A percentile compares a stretch with the other conserved stretches of the same genome.
phyloP scores from a whole-genome alignment of 1,284 basidiomycete species.

The Melanopsichium pennsylvanicum region DNA sequence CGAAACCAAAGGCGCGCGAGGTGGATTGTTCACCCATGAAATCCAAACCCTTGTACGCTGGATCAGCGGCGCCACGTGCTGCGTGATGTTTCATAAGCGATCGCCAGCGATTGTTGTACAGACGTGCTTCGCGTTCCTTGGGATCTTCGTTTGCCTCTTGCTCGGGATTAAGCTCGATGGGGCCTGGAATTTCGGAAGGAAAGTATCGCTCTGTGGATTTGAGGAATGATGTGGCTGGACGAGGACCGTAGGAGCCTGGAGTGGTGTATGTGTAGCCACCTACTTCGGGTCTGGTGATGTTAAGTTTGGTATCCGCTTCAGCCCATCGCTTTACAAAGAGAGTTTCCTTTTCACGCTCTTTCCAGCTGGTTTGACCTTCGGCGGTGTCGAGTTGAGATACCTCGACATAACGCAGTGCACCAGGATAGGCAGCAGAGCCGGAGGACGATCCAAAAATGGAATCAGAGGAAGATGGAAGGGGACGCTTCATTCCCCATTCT shows the following conservation, averaged over 20 bases:
- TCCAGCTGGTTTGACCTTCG: conserved; percentile 57
- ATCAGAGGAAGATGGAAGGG: conserved; percentile 47
- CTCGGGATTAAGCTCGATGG: conserved; percentile 28
- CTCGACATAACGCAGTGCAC: conserved; percentile 54
- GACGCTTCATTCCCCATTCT: conserved; percentile 61
- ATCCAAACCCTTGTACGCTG: conserved; percentile 35
- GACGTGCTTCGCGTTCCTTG: conserved; percentile 18
- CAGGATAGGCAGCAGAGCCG: conserved; percentile 41
- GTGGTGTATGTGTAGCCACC: conserved; percentile 11
- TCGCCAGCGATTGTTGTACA: conserved; percentile 41
- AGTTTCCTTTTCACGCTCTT: conserved; percentile 51
- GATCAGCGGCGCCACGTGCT: conserved; percentile 32
- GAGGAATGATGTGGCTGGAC: conserved; percentile 36
- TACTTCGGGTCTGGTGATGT: conserved; percentile 25
- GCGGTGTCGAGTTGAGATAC: conserved; percentile 47
- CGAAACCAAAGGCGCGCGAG: conserved; percentile 30
- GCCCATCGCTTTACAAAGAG: conserved; percentile 55
- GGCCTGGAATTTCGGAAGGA: conserved; percentile 34
- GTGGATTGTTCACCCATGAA: conserved; percentile 40
- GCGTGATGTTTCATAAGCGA: conserved; percentile 37
- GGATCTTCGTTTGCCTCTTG: conserved; percentile 18
- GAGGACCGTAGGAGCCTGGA: conserved; percentile 29
- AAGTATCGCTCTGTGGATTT: conserved; percentile 41
- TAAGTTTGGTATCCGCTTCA: conserved; percentile 51
- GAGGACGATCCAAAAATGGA: conserved; percentile 49